Conservation (phyloP, 2,329 filamentous ascomycete genomes). For the Fusarium newnesense region DNA sequence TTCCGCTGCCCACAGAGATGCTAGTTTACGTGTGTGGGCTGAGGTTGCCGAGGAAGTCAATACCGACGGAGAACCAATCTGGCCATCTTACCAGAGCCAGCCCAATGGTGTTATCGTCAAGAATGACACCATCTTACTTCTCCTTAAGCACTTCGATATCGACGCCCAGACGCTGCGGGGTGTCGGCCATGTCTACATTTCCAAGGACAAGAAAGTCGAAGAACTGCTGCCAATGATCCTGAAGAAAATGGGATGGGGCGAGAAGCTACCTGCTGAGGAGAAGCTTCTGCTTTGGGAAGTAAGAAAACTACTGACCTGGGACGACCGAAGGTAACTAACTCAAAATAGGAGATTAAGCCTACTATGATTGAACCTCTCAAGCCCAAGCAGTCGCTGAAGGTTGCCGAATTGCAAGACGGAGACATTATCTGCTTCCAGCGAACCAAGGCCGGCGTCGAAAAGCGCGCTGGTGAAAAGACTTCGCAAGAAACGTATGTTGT, state of each 20-base stretch:
- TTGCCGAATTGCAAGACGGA: conserved; percentile 95
- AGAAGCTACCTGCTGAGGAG: conserved; percentile 73
- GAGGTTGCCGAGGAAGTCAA: conserved; percentile 78
- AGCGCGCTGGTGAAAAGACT: conserved; percentile 43
- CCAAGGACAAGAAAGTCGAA: conserved; percentile 85
- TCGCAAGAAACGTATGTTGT: conserved; percentile 48
- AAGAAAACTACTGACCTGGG: conserved; percentile 34
- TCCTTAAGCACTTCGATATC: conserved; percentile 91
- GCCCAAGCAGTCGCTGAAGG: conserved; percentile 85
- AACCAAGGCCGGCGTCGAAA: conserved; percentile 53
- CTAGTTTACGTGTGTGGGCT: conserved; percentile 86
- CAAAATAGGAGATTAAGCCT: conserved; percentile 85
- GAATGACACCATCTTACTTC: conserved; percentile 79
- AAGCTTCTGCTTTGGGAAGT: conserved; percentile 81
- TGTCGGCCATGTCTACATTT: conserved; percentile 86
- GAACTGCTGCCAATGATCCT: conserved; percentile 83
- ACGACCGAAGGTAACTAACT: conserved; percentile 5
- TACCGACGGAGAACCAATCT: conserved; percentile 75
- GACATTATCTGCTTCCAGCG: conserved; percentile 97
- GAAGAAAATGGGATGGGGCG: conserved; percentile 86
- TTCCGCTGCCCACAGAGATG: conserved; percentile 69
- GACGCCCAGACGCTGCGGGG: conserved; percentile 80
- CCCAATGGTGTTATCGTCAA: conserved; percentile 66
- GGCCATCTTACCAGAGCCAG: conserved; percentile 72
- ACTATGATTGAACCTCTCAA: conserved; percentile 97